Conservation (phyloP, 2,329 filamentous ascomycete species). For the Truncatella angustata region DNA sequence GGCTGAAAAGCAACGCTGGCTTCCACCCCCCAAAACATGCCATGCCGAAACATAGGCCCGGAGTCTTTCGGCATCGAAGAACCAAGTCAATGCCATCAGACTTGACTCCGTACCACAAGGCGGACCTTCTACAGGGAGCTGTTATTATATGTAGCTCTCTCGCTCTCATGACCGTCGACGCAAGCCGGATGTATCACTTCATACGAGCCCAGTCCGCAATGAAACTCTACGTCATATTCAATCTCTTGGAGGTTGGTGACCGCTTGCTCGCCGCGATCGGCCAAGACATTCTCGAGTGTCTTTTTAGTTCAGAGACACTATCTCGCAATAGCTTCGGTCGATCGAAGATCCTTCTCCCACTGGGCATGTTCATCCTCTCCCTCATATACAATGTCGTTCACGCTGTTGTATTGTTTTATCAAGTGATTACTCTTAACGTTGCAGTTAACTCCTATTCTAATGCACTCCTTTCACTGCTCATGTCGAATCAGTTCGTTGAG, state of each 20-base stretch:
- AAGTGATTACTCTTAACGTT: conserved; percentile 96
- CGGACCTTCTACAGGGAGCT: conserved; percentile 86
- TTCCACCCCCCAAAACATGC: conserved; percentile 32
- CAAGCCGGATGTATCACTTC: conserved; percentile 96
- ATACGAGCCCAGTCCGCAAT: conserved; percentile 95
- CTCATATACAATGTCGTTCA: conserved; percentile 86
- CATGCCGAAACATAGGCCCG: conserved; percentile 24
- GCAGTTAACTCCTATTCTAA: conserved; percentile 99
- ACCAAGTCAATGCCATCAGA: conserved; percentile 83
- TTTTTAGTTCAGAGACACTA: conserved; percentile 90
- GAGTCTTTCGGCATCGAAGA: conserved; percentile 61
- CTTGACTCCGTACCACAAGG: conserved; percentile 86
- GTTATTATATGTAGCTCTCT: conserved; percentile 84
- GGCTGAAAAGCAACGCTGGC: conserved; percentile 19
- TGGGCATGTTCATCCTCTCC: conserved; percentile 88
- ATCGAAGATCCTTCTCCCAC: conserved; percentile 83
- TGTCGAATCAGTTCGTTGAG: conserved; percentile 98
- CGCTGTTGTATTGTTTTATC: conserved; percentile 87
- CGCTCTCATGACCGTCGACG: conserved; percentile 86
- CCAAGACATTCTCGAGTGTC: conserved; percentile 92
- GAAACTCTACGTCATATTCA: conserved; percentile 98
- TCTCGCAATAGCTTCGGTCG: conserved; percentile 84
- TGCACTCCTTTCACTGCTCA: conserved; percentile 82
- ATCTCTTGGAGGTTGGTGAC: conserved; percentile 90
- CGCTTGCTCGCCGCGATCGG: conserved; percentile 86